Evolutionary conservation across 345 rosid genomes (phyloP).

Genomic region (Populus deltoides): DNA sequence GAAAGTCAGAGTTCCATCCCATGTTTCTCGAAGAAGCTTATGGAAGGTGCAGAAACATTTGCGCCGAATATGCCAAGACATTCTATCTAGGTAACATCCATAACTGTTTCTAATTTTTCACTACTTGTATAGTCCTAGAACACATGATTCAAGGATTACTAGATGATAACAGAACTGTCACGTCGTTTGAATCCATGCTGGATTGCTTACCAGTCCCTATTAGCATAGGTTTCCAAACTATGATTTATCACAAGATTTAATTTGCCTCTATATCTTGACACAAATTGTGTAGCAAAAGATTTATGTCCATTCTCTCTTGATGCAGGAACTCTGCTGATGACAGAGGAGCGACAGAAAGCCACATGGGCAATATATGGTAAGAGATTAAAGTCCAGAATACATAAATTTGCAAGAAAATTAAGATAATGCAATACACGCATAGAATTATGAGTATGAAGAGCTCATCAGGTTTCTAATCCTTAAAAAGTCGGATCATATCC

Average conservation of each 20-base stretch:
- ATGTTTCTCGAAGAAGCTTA: conserved; percentile 50
- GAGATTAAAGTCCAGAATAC: neutral
- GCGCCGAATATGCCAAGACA: conserved; percentile 62
- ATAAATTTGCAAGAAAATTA: neutral
- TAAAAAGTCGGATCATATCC: neutral
- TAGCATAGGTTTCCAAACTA: no score
- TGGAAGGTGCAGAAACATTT: conserved; percentile 43
- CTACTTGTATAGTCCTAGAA: no score
- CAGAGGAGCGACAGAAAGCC: conserved; percentile 55
- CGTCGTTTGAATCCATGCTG: no score
- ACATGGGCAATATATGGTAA: conserved; percentile 71
- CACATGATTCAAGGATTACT: no score
- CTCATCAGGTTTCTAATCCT: no score
- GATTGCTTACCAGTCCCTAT: no score
- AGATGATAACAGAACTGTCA: no score
- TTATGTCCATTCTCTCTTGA: neutral
- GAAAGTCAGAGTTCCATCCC: conserved; percentile 37
- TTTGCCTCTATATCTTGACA: no score
- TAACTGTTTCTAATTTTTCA: no score
- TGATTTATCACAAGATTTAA: no score
- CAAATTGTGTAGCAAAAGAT: neutral
- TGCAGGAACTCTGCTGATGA: conserved; percentile 64
- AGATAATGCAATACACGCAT: neutral
- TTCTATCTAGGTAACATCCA: conserved; percentile 48
- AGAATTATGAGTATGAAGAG: no score